Conservation (phyloP, 805 yeast genomes). For the Barnettozyma wickerhamii region DNA sequence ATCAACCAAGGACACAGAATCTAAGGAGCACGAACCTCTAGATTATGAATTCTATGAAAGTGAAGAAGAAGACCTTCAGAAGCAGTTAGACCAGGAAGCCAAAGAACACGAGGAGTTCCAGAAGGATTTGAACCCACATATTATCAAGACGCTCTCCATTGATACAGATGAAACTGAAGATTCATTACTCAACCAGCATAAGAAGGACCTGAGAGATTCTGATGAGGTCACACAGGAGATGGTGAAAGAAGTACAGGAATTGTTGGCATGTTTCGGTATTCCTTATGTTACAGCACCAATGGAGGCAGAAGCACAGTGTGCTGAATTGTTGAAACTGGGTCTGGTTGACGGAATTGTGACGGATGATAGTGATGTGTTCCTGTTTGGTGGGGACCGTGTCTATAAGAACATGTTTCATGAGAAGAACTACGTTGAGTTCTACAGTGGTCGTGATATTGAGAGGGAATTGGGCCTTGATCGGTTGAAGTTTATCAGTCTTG, state of each 20-base stretch:
- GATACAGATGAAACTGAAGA: slow-evolving; percentile 35
- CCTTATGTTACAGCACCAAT: slow-evolving; percentile 95
- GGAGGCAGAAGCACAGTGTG: slow-evolving; percentile 99
- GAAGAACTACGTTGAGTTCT: slow-evolving; percentile 86
- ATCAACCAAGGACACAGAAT: too few relatives aligned
- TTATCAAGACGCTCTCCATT: slow-evolving; percentile 3
- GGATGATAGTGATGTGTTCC: slow-evolving; percentile 94
- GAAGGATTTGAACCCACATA: slow-evolving; percentile 30
- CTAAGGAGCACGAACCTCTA: slow-evolving; percentile 23
- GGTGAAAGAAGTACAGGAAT: slow-evolving; percentile 88
- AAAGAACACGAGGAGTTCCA: slow-evolving; percentile 66
- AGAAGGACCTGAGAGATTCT: slow-evolving; percentile 75
- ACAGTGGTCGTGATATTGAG: slow-evolving; percentile 53
- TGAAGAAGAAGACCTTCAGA: slow-evolving; percentile 66
- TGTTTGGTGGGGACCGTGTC: slow-evolving; percentile 82
- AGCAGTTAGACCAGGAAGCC: slow-evolving; percentile 66
- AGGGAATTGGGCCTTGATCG: slow-evolving; percentile 62
- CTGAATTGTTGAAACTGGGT: slow-evolving; percentile 59
- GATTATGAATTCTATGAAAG: slow-evolving; percentile 72
- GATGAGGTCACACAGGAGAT: slow-evolving; percentile 86
- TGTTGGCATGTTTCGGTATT: slow-evolving; percentile 82
- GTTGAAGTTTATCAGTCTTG: slow-evolving; percentile 68
- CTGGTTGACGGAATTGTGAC: slow-evolving; percentile 94
- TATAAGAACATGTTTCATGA: slow-evolving; percentile 95
- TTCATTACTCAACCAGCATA: slow-evolving; percentile 54